phyloP scores from a whole-genome alignment of 116 monocot genomes.

The Trichopus zeylanicus region DNA sequence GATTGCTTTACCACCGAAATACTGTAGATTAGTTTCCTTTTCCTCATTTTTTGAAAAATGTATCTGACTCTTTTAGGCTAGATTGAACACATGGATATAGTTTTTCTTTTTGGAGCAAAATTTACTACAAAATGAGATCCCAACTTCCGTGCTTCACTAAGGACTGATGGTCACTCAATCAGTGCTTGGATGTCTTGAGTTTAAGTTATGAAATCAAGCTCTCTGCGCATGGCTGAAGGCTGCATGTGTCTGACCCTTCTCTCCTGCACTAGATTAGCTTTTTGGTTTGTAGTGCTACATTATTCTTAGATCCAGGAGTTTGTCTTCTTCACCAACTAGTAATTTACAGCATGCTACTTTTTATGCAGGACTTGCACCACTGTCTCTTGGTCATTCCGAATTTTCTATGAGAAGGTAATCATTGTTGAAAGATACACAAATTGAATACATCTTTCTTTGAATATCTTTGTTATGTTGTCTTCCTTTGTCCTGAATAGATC shows the following conservation, averaged over 20 bases:
- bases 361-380: conserved; percentile 86
- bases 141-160: too few species aligned
- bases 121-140: too few species aligned
- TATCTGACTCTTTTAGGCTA: not conserved
- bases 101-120: too few species aligned
- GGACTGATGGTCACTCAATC: too few species aligned
- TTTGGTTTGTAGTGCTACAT: too few species aligned
- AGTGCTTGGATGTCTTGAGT: too few species aligned
- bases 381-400: conserved; percentile 83
- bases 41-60: not conserved
- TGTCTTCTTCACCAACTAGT: not conserved
- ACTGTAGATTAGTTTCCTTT: too few species aligned
- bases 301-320: not conserved
- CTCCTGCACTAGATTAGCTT: too few species aligned
- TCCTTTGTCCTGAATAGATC: not conserved
- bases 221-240: too few species aligned
- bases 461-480: not conserved
- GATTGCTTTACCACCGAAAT: too few species aligned
- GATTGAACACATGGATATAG: not conserved
- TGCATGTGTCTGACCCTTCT: too few species aligned
- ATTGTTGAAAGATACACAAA: not conserved
- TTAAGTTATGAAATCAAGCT: too few species aligned
- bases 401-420: conserved; percentile 87
- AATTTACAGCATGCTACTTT: not conserved
- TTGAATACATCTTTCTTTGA: not conserved